phyloP scores from a whole-genome alignment of 306 rosid species.

The Medicago arabica region DNA sequence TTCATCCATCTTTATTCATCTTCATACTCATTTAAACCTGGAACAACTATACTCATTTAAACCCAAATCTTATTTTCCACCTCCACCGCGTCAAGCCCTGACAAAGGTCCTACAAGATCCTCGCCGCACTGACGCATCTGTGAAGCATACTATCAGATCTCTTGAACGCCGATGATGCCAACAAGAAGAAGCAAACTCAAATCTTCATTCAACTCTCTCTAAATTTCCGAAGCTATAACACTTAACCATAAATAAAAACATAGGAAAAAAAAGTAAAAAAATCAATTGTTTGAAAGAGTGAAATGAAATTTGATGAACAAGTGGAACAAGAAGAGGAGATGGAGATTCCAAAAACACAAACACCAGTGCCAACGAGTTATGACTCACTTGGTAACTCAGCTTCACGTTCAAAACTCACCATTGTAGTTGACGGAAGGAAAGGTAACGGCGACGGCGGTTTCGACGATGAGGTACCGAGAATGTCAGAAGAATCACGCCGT shows the following conservation, averaged over 20 bases:
- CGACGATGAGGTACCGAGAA: conserved; percentile 63
- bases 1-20: no score
- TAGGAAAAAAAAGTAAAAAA: neutral
- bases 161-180: no score
- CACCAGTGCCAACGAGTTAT: conserved; percentile 46
- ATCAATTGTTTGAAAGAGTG: neutral
- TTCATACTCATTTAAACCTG: no score
- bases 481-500: conserved; percentile 92
- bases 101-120: no score
- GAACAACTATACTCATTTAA: no score
- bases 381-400: conserved; percentile 55
- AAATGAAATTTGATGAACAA: conserved; percentile 82
- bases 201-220: conserved; percentile 34
- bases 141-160: no score
- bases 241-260: neutral
- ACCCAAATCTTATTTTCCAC: no score
- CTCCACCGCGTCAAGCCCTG: no score
- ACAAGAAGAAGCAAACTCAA: no score
- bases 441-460: neutral
- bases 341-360: conserved; percentile 55
- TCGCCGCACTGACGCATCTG: no score
- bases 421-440: conserved; percentile 36
- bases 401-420: conserved; percentile 32
- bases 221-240: neutral
- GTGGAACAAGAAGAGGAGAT: conserved; percentile 69